Evolutionary conservation across 768 basidiomycete species (phyloP), one percentile per base, ranked within the genome.

Genomic region (Thelephora ganbajun): DNA sequence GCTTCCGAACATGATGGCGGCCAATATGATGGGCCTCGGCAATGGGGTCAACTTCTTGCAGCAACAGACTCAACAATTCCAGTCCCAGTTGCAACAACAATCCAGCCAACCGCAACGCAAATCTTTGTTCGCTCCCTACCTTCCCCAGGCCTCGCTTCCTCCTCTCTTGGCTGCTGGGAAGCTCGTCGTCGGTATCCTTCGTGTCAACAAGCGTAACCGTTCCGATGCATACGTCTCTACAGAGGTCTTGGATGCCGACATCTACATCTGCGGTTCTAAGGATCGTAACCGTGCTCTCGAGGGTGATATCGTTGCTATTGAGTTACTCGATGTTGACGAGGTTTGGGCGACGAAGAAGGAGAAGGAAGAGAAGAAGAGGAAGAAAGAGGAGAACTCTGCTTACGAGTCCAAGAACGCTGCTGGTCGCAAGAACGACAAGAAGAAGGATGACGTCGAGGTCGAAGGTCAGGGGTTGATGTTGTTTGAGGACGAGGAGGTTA

Each of bases 331-430:
- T 56, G 94, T 98, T 20, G 92, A 97, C 57, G 93, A 97, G 65
- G 93, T 96, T 12, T 89, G 89, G 89, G 84, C 87, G 7, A 96
- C 96, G 5, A 99, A 99, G 74, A 99, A 99, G 68, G 96, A 99
- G 69, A 99, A 99, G 69, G 96, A 98, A 64, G 96, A 98, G 71
- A 99, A 99, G 82, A 98, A 99, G 71, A 76, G 94, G 59, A 98
- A 98, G 70, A 99, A 99, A 76, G 96, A 98, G 68, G 96, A 98
- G 68, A 96, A 93, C 61, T 83, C 91, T 23, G 89, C 92, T 0
- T 97, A 92, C 63, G 94, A 98, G 58, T 60, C 83, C 48, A 88
- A 82, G 63, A 72, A 79, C 5, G 71, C 67, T 37, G 75, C 70
- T 33, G 83, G 80, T 50, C 78, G 88, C 56, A 92, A 89, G 67